Conservation (phyloP, 78 protist genomes). For the Isochrysis galbana region DNA sequence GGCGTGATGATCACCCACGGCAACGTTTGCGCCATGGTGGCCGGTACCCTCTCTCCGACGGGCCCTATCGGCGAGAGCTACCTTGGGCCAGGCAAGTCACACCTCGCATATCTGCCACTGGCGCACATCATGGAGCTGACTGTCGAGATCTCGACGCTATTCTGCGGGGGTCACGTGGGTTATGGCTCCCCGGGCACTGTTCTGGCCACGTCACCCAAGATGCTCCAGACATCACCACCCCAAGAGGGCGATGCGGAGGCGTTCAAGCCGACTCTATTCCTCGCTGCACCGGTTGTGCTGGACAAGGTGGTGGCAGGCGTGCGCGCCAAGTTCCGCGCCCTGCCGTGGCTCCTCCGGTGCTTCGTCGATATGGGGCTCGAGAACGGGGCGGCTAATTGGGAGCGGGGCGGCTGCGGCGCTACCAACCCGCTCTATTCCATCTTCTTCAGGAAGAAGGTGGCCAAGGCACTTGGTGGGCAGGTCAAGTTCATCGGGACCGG, state of each 20-base stretch:
- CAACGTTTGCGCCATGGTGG: neutral
- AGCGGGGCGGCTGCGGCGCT: neutral
- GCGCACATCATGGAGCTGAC: constrained; percentile 92
- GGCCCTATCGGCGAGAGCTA: neutral
- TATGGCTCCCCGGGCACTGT: constrained; percentile 63
- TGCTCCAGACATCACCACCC: neutral
- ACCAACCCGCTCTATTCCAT: constrained; percentile 65
- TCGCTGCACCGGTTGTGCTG: constrained; percentile 62
- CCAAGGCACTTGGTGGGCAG: constrained; percentile 82
- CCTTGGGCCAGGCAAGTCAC: constrained; percentile 31
- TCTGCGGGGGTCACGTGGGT: constrained; percentile 42
- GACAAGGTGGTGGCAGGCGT: constrained; percentile 46
- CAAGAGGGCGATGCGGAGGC: constrained; percentile 2
- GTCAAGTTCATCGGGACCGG: constrained; percentile 80
- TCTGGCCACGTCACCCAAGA: neutral
- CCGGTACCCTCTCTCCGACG: neutral
- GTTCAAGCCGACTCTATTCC: neutral
- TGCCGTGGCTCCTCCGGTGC: neutral
- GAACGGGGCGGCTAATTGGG: neutral
- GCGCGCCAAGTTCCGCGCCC: neutral
- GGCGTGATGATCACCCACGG: constrained; percentile 63
- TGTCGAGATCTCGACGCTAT: neutral
- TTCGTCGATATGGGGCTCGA: no score
- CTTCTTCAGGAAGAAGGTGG: constrained; percentile 64
- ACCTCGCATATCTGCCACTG: constrained; percentile 89